phyloP scores from a whole-genome alignment of 1,139 yeast genomes.

The Magnusiomyces starmeri region DNA sequence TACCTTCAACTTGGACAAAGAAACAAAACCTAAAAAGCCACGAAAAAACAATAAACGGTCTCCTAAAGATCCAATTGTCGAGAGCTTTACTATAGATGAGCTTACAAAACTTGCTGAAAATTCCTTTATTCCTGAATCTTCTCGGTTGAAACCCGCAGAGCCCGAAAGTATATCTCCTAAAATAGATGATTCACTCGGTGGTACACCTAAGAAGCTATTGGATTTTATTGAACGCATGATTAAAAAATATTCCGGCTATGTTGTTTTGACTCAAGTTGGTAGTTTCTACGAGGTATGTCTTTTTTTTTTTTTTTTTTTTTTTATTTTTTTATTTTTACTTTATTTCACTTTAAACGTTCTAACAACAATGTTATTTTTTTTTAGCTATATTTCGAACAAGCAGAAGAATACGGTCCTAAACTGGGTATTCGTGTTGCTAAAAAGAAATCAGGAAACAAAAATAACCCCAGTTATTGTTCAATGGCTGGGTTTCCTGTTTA shows the following conservation, averaged over 20 bases:
- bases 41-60: no score
- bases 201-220: conserved; percentile 19
- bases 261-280: conserved; percentile 82
- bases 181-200: no score
- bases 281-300: conserved; percentile 62
- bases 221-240: conserved; percentile 35
- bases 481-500: conserved; percentile 88
- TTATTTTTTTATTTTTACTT: no score
- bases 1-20: no score
- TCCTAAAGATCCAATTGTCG: no score
- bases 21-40: no score
- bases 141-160: no score
- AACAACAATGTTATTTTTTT: not conserved
- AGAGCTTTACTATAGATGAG: no score
- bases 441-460: conserved; percentile 27
- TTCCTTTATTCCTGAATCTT: no score
- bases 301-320: not conserved
- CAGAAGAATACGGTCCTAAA: conserved; percentile 61
- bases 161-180: no score
- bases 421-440: conserved; percentile 57
- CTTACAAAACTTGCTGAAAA: no score
- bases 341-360: not conserved
- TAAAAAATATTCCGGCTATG: conserved; percentile 53
- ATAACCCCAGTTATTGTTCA: conserved; percentile 48
- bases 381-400: conserved; percentile 76